phyloP scores from a whole-genome alignment of 306 rosid species.

The Begonia fuchsioides region DNA sequence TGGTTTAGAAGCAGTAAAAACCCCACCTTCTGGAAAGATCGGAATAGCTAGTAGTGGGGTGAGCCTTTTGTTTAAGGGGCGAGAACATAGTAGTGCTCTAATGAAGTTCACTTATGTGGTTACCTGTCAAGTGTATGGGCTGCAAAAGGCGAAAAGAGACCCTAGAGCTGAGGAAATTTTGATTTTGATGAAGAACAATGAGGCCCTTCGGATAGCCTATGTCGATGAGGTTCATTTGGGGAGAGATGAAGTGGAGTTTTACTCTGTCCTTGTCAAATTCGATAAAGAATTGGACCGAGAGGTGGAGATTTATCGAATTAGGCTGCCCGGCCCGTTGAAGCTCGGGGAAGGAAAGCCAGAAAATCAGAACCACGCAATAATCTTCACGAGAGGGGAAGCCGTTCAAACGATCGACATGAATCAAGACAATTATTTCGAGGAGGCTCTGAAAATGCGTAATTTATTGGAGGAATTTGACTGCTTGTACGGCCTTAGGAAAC shows the following conservation, averaged over 20 bases:
- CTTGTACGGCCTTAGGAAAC: constrained; percentile 50
- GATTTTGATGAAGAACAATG: constrained; percentile 64
- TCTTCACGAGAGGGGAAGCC: constrained; percentile 93
- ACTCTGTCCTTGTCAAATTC: constrained; percentile 84
- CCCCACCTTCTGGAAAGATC: constrained; percentile 24
- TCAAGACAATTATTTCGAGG: constrained; percentile 90
- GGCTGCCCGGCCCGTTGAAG: constrained; percentile 85
- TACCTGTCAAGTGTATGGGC: constrained; percentile 81
- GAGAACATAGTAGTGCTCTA: constrained; percentile 59
- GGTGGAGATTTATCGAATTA: constrained; percentile 75
- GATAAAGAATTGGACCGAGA: constrained; percentile 63
- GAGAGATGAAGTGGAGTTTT: constrained; percentile 59
- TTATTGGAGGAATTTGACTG: constrained; percentile 66
- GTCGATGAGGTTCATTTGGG: constrained; percentile 65
- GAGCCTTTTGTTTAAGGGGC: constrained; percentile 41
- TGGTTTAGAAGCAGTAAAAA: constrained; percentile 23
- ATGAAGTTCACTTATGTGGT: constrained; percentile 90
- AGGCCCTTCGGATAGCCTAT: constrained; percentile 91
- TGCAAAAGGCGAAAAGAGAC: constrained; percentile 53
- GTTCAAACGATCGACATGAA: constrained; percentile 94
- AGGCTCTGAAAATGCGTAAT: constrained; percentile 95
- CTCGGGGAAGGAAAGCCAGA: constrained; percentile 97
- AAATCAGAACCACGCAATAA: constrained; percentile 89
- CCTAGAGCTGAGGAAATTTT: constrained; percentile 76
- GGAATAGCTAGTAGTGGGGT: constrained; percentile 39